Conservation (phyloP, 2,329 filamentous ascomycete species). For the Aureobasidium namibiae region DNA sequence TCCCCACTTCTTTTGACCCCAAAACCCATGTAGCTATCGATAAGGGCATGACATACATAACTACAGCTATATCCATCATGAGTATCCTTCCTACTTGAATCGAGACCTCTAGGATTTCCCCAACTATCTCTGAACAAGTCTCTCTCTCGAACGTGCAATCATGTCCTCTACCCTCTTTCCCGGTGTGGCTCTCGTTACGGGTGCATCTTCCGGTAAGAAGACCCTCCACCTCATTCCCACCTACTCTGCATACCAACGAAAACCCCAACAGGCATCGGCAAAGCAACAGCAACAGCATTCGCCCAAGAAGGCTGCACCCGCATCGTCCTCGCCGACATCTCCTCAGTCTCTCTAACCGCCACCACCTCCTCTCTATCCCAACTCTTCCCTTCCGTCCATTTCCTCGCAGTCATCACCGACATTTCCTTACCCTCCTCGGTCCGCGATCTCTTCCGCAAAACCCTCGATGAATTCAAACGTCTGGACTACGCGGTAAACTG, state of each 20-base stretch:
- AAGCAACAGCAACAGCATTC: slow-evolving; percentile 37
- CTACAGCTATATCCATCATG: background rate
- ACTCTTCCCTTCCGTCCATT: slow-evolving; percentile 19
- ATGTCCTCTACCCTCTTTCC: slow-evolving; percentile 19
- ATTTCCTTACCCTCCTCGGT: slow-evolving; percentile 30
- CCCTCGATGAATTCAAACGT: slow-evolving; percentile 30
- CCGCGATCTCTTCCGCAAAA: slow-evolving; percentile 25
- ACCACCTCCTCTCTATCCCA: slow-evolving; percentile 27
- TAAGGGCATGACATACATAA: background rate
- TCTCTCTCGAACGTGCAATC: background rate
- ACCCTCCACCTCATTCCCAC: background rate
- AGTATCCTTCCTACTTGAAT: background rate
- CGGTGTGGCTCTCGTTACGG: slow-evolving; percentile 27
- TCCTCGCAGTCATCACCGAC: slow-evolving; percentile 27
- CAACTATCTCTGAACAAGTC: too few species aligned
- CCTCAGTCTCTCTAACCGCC: slow-evolving; percentile 25
- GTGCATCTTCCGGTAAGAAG: slow-evolving; percentile 27
- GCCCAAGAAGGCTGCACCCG: slow-evolving; percentile 36
- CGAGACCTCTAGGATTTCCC: too few species aligned
- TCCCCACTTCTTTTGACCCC: background rate
- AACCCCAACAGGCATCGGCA: slow-evolving; percentile 32
- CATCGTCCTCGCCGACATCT: slow-evolving; percentile 35
- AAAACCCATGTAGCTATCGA: background rate
- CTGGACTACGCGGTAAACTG: slow-evolving; percentile 42
- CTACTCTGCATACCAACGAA: background rate